Conservation (phyloP, 2,329 filamentous ascomycete genomes). For the Sarocladium strictum region DNA sequence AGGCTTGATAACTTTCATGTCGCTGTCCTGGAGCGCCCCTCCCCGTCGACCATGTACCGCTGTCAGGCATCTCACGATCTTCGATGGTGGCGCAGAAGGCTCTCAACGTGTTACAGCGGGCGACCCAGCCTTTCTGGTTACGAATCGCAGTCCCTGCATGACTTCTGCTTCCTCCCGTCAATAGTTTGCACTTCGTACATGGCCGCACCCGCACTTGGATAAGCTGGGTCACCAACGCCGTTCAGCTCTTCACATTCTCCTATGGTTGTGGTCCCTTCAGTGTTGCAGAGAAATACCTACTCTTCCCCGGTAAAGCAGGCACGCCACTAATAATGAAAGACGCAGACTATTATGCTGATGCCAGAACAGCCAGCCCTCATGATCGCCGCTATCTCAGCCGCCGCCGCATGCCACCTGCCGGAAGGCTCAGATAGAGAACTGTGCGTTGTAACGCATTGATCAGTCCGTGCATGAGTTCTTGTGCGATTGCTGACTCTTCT, state of each 20-base stretch:
- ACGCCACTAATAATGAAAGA: not conserved
- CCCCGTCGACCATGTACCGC: not conserved
- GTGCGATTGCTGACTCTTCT: too few relatives aligned
- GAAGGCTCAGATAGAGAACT: too few relatives aligned
- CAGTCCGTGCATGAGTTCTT: too few relatives aligned
- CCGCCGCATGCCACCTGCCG: not conserved
- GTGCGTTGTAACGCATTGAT: too few relatives aligned
- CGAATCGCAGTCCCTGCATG: conserved; percentile 8
- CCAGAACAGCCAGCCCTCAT: not conserved
- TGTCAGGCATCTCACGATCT: conserved; percentile 8
- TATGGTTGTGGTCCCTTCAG: not conserved
- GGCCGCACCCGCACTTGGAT: not conserved
- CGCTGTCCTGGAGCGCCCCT: not conserved
- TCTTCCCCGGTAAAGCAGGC: not conserved
- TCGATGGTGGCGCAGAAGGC: conserved; percentile 9
- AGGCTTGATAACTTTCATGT: not conserved
- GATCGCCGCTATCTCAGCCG: conserved; percentile 1
- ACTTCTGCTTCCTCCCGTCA: conserved; percentile 6
- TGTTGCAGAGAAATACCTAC: not conserved
- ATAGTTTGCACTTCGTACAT: conserved; percentile 8
- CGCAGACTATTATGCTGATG: not conserved
- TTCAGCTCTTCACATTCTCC: not conserved
- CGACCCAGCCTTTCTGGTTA: not conserved
- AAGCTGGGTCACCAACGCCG: not conserved
- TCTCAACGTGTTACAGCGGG: conserved; percentile 1